A percentile compares a stretch with the other conserved stretches of the same genome.
Evolutionary conservation across 2,329 filamentous ascomycete genomes (phyloP).

Genomic region (Arthroderma sp.): DNA sequence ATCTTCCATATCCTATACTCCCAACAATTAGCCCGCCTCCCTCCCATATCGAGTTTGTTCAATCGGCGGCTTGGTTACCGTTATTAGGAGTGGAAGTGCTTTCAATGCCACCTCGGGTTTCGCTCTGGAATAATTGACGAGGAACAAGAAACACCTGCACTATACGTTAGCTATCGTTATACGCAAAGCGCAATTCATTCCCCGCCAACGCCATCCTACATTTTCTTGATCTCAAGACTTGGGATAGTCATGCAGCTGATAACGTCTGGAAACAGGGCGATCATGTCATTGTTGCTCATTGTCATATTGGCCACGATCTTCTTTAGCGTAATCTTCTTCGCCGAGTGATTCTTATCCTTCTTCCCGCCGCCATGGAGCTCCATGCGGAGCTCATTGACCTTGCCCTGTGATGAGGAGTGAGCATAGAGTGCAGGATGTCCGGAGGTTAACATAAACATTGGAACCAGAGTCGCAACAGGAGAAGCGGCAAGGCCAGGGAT

Average conservation of each 20-base stretch:
- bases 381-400: slow-evolving; percentile 89
- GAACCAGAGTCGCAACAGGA: slow-evolving; percentile 1
- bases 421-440: slow-evolving; percentile 20
- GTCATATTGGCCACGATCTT: slow-evolving; percentile 99
- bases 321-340: slow-evolving; percentile 96
- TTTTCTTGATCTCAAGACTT: slow-evolving; percentile 98
- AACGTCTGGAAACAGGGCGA: slow-evolving; percentile 88
- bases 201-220: slow-evolving; percentile 42
- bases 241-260: slow-evolving; percentile 90
- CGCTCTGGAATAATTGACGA: slow-evolving; percentile 93
- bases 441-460: slow-evolving; percentile 20
- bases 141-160: slow-evolving; percentile 86
- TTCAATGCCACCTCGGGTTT: slow-evolving; percentile 90
- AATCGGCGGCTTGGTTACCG: slow-evolving; percentile 38
- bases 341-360: slow-evolving; percentile 92
- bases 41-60: not conserved
- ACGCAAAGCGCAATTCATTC: not conserved
- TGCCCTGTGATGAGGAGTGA: slow-evolving; percentile 56
- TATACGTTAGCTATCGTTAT: not conserved
- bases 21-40: slow-evolving; percentile 1
- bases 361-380: slow-evolving; percentile 89
- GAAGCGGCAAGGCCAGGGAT: not conserved
- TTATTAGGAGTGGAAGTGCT: slow-evolving; percentile 73
- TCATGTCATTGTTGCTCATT: slow-evolving; percentile 99
- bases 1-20: slow-evolving; percentile 73